phyloP scores from a whole-genome alignment of 257 asterid species.

The Linaria vulgaris region DNA sequence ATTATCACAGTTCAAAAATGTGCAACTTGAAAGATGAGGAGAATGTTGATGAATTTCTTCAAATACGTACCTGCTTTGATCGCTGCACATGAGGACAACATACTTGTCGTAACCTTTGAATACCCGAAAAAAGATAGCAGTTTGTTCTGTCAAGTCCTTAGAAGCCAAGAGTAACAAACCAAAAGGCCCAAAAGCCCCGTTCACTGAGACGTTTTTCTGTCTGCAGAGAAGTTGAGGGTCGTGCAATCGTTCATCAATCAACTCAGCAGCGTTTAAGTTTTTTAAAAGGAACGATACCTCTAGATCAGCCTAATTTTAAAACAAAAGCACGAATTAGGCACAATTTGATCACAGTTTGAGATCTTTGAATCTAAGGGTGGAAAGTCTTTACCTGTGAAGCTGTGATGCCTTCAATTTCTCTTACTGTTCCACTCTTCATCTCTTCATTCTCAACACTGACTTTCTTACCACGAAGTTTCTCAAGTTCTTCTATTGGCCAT shows the following conservation, averaged over 20 bases:
- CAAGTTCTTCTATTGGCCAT: constrained; percentile 48
- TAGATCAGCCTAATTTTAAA: constrained; percentile 37
- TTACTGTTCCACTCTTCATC: constrained; percentile 25
- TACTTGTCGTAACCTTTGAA: constrained; percentile 22
- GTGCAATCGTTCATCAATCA: constrained; percentile 21
- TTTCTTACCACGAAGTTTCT: constrained; percentile 27
- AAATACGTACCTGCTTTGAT: too few relatives aligned
- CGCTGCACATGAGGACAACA: too few relatives aligned
- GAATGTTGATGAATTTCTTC: too few relatives aligned
- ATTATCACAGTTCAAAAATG: not conserved
- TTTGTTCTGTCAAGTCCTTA: constrained; percentile 41
- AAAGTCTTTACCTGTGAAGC: constrained; percentile 35
- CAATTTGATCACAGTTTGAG: not conserved
- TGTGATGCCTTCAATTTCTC: constrained; percentile 32
- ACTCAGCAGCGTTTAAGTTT: constrained; percentile 31
- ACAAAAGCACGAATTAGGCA: constrained; percentile 3
- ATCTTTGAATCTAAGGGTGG: not conserved
- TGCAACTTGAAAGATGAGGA: not conserved
- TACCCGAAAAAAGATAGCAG: constrained; percentile 45
- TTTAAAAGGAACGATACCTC: constrained; percentile 31
- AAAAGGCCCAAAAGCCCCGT: constrained; percentile 48
- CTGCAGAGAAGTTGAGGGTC: constrained; percentile 39
- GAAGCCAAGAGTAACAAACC: constrained; percentile 48
- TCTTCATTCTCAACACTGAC: constrained; percentile 28
- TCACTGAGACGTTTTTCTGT: constrained; percentile 32